Evolutionary conservation across 805 yeast genomes (phyloP).

Genomic region (Blastobotrys parvus): DNA sequence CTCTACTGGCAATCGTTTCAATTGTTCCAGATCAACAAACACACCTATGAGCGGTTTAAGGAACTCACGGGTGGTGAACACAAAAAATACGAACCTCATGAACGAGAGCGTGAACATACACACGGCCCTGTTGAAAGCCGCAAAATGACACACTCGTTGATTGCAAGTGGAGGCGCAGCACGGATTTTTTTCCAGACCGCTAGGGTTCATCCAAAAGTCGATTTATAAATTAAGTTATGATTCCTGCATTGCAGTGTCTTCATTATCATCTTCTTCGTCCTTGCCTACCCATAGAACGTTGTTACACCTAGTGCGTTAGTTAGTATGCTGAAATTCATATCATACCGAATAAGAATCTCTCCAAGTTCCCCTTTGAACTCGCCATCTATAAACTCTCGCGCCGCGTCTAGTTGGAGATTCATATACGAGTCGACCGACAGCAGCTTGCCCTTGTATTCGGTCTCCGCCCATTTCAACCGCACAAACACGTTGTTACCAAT

Average conservation of each 20-base stretch:
- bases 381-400: constrained; percentile 44
- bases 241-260: constrained; percentile 14
- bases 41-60: constrained; percentile 43
- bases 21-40: constrained; percentile 44
- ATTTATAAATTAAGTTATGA: constrained; percentile 1
- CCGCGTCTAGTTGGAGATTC: constrained; percentile 69
- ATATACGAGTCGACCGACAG: constrained; percentile 84
- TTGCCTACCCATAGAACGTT: constrained; percentile 73
- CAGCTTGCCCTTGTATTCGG: constrained; percentile 77
- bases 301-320: constrained; percentile 51
- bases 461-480: constrained; percentile 80
- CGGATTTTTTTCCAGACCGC: constrained; percentile 63
- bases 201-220: constrained; percentile 37
- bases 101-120: constrained; percentile 44
- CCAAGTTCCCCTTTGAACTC: constrained; percentile 48
- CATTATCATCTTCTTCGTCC: constrained; percentile 10
- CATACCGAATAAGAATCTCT: constrained; percentile 58
- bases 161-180: constrained; percentile 61
- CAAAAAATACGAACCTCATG: constrained; percentile 42
- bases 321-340: constrained; percentile 3
- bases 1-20: constrained; percentile 53
- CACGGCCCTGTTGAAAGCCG: constrained; percentile 29
- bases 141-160: constrained; percentile 42
- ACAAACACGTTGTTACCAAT: constrained; percentile 65
- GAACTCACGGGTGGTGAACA: constrained; percentile 48